These are phyloP conservation scores for Pleurotus citrinopileatus DNA, from an alignment of 768 basidiomycete genomes.

Conservation along the genomic window DNA sequence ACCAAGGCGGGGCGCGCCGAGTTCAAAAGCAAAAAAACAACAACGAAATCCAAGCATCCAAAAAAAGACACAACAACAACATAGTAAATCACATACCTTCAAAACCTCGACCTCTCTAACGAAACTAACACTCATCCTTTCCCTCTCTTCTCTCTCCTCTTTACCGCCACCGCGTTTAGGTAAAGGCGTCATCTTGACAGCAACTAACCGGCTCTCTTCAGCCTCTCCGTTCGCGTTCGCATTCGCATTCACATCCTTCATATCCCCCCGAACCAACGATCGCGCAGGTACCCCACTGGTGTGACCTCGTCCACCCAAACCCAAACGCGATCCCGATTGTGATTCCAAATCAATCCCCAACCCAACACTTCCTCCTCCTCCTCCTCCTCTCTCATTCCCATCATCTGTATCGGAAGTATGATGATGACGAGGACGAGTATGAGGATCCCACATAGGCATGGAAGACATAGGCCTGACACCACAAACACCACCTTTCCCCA, in stretches of 20 bases:
- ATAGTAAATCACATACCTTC: conserved; percentile 43
- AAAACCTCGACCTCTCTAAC: conserved; percentile 83
- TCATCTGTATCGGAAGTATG: too few relatives aligned
- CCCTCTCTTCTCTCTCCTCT: conserved; percentile 49
- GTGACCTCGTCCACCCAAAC: conserved; percentile 2
- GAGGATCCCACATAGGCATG: background rate
- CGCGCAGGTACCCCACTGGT: too few relatives aligned
- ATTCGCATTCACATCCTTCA: too few relatives aligned
- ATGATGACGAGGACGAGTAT: too few relatives aligned
- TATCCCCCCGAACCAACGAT: too few relatives aligned
- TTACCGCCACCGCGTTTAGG: conserved; percentile 11
- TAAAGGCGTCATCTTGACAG: conserved; percentile 43
- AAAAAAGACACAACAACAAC: background rate
- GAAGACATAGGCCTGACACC: conserved; percentile 1
- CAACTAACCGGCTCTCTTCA: conserved; percentile 32
- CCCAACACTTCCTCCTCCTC: background rate
- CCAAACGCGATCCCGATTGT: conserved; percentile 12
- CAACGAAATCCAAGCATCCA: background rate
- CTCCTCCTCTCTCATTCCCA: too few relatives aligned
- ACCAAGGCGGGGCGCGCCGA: too few relatives aligned
- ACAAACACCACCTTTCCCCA: conserved; percentile 6
- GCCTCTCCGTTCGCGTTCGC: background rate
- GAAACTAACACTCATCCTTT: conserved; percentile 74
- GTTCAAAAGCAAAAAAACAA: too few relatives aligned
- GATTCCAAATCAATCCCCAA: conserved; percentile 7